A percentile compares a stretch with the other conserved stretches of the same genome.
phyloP scores from a whole-genome alignment of 2,329 filamentous ascomycete genomes.

The Anthostomella pinea region DNA sequence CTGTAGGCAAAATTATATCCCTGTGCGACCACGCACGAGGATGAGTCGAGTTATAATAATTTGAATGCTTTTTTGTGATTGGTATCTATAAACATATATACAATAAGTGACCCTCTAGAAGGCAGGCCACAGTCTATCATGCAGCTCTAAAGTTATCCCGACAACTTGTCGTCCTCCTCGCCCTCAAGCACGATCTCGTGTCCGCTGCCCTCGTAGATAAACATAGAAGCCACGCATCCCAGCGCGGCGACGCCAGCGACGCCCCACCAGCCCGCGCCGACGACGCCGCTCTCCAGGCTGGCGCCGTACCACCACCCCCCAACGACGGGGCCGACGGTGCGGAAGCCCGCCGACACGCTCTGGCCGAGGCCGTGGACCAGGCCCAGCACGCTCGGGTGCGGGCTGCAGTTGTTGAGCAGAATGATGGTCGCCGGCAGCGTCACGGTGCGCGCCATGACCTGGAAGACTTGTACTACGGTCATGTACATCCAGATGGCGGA shows the following conservation, averaged over 20 bases:
- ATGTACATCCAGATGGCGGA: conserved; percentile 59
- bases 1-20: too few species aligned
- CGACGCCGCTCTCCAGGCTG: conserved; percentile 43
- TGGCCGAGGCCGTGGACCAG: conserved; percentile 55
- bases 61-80: too few species aligned
- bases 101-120: too few species aligned
- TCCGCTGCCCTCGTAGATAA: conserved; percentile 63
- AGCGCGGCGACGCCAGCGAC: conserved; percentile 49
- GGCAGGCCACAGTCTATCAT: too few species aligned
- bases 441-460: conserved; percentile 73
- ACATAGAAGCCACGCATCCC: conserved; percentile 57
- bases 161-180: conserved; percentile 23
- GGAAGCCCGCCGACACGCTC: conserved; percentile 47
- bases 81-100: too few species aligned
- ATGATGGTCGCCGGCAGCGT: conserved; percentile 57
- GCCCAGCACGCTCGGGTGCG: conserved; percentile 56
- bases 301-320: conserved; percentile 48
- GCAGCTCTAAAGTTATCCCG: too few species aligned
- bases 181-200: conserved; percentile 55
- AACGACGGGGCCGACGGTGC: conserved; percentile 49
- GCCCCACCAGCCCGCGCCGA: conserved; percentile 48
- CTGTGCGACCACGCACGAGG: too few species aligned
- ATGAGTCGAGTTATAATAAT: too few species aligned
- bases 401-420: conserved; percentile 58
- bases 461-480: conserved; percentile 59